Conservation (phyloP, 2,329 filamentous ascomycete species). For the Bipolaris zeicola region DNA sequence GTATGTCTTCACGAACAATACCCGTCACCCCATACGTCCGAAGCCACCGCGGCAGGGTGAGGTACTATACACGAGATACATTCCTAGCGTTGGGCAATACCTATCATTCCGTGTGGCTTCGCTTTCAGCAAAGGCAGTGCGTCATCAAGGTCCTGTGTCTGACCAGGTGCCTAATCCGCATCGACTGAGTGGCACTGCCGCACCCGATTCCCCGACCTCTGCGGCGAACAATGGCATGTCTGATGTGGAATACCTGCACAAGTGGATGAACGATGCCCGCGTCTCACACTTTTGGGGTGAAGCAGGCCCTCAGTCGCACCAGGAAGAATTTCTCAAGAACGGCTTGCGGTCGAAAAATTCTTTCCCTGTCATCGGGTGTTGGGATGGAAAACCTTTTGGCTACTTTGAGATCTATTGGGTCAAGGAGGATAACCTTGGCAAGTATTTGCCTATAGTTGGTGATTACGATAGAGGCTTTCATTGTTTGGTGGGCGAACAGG, state of each 20-base stretch:
- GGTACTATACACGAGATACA: constrained; percentile 85
- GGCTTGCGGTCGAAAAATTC: constrained; percentile 73
- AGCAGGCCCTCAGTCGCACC: constrained; percentile 60
- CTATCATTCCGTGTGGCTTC: constrained; percentile 88
- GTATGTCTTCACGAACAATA: constrained; percentile 76
- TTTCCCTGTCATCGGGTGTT: constrained; percentile 90
- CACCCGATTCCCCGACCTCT: constrained; percentile 57
- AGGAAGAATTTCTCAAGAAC: constrained; percentile 70
- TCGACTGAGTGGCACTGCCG: constrained; percentile 46
- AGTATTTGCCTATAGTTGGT: constrained; percentile 67
- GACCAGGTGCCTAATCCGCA: constrained; percentile 26
- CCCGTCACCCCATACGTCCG: constrained; percentile 83
- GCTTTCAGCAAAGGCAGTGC: constrained; percentile 65
- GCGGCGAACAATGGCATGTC: constrained; percentile 48
- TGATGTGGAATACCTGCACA: constrained; percentile 73
- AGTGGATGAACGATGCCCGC: constrained; percentile 87
- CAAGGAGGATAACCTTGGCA: constrained; percentile 83
- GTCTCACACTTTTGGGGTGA: constrained; percentile 85
- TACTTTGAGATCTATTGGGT: constrained; percentile 99
- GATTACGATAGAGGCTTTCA: constrained; percentile 92
- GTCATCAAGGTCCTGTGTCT: constrained; percentile 64
- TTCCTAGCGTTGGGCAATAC: constrained; percentile 81
- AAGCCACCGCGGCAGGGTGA: constrained; percentile 91
- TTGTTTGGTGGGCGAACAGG: constrained; percentile 87
- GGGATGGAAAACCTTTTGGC: constrained; percentile 93